Conservation (phyloP, 257 asterid genomes). For the Lycium ferocissimum region DNA sequence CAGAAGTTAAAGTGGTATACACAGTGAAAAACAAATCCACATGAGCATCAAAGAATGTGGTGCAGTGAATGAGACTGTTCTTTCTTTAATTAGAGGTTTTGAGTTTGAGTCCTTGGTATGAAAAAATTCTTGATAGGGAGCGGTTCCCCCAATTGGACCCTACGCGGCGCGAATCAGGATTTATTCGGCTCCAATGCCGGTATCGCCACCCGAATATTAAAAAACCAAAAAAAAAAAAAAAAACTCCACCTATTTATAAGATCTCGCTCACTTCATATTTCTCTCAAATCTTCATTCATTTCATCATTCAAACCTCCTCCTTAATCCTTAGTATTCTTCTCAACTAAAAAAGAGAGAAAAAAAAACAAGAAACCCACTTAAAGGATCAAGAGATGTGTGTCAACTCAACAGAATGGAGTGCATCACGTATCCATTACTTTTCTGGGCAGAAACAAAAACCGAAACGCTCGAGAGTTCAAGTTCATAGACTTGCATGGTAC, state of each 20-base stretch:
- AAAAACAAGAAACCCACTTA: background rate
- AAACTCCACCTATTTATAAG: slow-evolving; percentile 29
- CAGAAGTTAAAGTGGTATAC: too few species aligned
- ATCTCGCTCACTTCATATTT: slow-evolving; percentile 1
- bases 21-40: too few species aligned
- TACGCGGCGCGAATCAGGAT: too few species aligned
- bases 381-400: slow-evolving; percentile 44
- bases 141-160: too few species aligned
- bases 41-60: too few species aligned
- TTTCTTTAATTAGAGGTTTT: too few species aligned
- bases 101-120: too few species aligned
- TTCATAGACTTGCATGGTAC: slow-evolving; percentile 51
- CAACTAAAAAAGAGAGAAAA: background rate
- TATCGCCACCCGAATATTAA: background rate
- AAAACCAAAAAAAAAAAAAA: background rate
- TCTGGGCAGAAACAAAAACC: slow-evolving; percentile 33
- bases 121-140: too few species aligned
- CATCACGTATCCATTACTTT: slow-evolving; percentile 27
- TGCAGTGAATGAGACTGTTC: too few species aligned
- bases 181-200: too few species aligned
- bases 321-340: background rate
- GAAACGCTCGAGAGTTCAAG: slow-evolving; percentile 42
- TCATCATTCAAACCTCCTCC: background rate
- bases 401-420: slow-evolving; percentile 31
- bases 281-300: background rate